Conservation (phyloP, 176 grass and related monocot genomes). For the Musa troglodytarum region DNA sequence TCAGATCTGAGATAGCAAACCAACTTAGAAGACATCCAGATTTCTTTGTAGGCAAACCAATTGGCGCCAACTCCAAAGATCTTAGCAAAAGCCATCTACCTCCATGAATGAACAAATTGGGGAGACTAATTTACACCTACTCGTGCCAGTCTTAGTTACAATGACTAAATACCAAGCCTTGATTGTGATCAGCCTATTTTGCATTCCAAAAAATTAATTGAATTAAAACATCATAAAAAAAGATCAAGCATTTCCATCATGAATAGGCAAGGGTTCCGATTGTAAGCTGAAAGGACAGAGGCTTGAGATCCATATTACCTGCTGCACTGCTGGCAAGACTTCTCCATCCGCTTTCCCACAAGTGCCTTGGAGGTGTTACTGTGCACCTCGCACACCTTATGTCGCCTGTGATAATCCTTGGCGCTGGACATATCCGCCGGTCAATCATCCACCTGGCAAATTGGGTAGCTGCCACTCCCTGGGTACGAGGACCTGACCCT, state of each 20-base stretch:
- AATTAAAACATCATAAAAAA: background rate
- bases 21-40: background rate
- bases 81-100: too few relatives aligned
- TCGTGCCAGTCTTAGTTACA: too few relatives aligned
- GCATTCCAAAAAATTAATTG: too few relatives aligned
- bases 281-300: background rate
- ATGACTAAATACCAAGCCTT: too few relatives aligned
- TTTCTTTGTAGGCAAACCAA: background rate
- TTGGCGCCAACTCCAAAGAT: background rate
- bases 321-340: slow-evolving; percentile 98
- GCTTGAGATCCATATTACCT: slow-evolving; percentile 39
- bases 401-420: slow-evolving; percentile 88
- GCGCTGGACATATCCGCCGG: slow-evolving; percentile 69
- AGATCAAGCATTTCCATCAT: background rate
- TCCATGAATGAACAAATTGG: too few relatives aligned
- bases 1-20: background rate
- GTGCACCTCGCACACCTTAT: slow-evolving; percentile 88
- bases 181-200: too few relatives aligned
- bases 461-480: slow-evolving; percentile 56
- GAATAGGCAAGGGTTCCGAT: too few relatives aligned
- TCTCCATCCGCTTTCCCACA: slow-evolving; percentile 82
- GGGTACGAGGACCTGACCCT: slow-evolving; percentile 80
- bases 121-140: too few relatives aligned
- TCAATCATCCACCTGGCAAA: slow-evolving; percentile 98
- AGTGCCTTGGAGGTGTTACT: slow-evolving; percentile 87